A percentile compares a stretch with the other conserved stretches of the same genome.
phyloP scores from a whole-genome alignment of 2,329 filamentous ascomycete species.

The Fusarium lyarnte region DNA sequence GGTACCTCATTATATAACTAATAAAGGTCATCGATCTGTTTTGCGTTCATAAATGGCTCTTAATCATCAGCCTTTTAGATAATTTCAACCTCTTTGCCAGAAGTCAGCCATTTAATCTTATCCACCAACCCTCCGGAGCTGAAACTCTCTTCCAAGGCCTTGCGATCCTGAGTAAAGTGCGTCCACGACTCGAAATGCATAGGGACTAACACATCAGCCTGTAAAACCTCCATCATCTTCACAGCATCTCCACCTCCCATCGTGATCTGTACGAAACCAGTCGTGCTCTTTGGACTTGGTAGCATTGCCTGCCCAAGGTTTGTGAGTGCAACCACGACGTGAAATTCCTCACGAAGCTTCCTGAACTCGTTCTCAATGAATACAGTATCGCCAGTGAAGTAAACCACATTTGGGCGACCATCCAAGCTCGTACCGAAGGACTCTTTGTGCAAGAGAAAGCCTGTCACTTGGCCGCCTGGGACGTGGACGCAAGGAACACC shows the following conservation, averaged over 20 bases:
- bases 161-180: neutral
- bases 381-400: neutral
- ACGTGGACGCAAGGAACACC: neutral
- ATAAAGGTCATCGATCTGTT: no score
- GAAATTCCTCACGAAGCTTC: neutral
- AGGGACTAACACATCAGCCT: neutral
- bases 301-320: neutral
- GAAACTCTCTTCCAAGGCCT: neutral
- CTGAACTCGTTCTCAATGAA: neutral
- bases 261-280: neutral
- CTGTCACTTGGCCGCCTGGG: neutral
- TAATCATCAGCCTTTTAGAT: neutral
- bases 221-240: neutral
- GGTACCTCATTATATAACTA: no score
- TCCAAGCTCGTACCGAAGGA: neutral
- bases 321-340: neutral
- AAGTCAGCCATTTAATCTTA: neutral
- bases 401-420: neutral
- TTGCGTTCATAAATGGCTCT: no score
- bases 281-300: neutral
- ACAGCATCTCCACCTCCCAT: neutral
- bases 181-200: neutral
- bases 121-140: fast-evolving
- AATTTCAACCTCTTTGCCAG: neutral
- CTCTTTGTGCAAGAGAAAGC: neutral